A percentile compares a stretch with the other conserved stretches of the same genome.
Conservation (phyloP, 140 eudicot species). For the Oenanthe javanica region DNA sequence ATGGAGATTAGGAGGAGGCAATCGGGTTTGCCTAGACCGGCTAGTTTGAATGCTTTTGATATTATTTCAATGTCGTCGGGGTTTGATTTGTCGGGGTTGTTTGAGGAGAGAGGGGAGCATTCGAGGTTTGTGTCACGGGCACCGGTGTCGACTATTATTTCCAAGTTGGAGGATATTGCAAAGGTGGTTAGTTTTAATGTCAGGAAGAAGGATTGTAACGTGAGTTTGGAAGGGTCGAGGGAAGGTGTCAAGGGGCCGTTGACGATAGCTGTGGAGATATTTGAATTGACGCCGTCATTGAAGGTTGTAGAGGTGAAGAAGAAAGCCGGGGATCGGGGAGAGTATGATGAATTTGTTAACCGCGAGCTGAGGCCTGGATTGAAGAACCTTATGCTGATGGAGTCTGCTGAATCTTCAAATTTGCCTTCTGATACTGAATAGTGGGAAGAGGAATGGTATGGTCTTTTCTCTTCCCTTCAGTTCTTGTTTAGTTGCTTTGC, state of each 20-base stretch:
- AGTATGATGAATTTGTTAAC: conserved; percentile 60
- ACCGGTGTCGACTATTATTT: conserved; percentile 38
- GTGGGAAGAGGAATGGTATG: conserved; percentile 19
- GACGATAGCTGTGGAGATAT: conserved; percentile 56
- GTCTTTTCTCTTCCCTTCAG: conserved; percentile 16
- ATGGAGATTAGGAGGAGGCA: conserved; percentile 29
- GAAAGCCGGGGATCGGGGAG: conserved; percentile 61
- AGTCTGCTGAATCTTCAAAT: conserved; percentile 29
- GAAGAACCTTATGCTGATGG: conserved; percentile 34
- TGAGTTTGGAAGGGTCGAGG: conserved; percentile 55
- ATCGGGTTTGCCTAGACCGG: conserved; percentile 35
- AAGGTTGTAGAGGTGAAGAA: conserved; percentile 72
- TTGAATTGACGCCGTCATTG: conserved; percentile 59
- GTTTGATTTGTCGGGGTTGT: conserved; percentile 57
- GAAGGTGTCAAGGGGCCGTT: conserved; percentile 73
- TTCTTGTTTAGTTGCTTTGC: not conserved
- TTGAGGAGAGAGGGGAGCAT: conserved; percentile 58
- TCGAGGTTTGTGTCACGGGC: conserved; percentile 47
- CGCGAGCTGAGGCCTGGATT: conserved; percentile 49
- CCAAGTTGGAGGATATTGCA: conserved; percentile 70
- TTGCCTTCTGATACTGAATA: conserved; percentile 42
- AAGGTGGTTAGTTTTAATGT: conserved; percentile 52
- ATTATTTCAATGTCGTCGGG: conserved; percentile 57
- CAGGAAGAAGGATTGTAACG: conserved; percentile 67
- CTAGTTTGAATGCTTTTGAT: conserved; percentile 70